Conservation (phyloP, 2,329 filamentous ascomycete species). For the Penicillium frequentans region DNA sequence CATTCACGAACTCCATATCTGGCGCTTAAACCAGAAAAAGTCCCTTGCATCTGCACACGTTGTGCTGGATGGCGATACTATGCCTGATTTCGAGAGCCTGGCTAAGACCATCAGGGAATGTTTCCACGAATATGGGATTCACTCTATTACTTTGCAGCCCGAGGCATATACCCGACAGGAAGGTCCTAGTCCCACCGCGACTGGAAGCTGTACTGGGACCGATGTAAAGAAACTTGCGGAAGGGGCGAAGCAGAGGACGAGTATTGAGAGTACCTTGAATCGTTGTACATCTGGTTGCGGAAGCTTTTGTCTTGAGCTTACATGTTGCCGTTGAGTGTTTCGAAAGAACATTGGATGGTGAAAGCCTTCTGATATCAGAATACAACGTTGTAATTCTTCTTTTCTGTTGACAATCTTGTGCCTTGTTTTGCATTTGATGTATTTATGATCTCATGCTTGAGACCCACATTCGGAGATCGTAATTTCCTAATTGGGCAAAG, state of each 20-base stretch:
- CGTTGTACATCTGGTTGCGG: slow-evolving; percentile 5
- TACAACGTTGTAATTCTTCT: too few relatives aligned
- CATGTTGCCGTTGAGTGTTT: slow-evolving; percentile 2
- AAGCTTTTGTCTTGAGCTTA: slow-evolving; percentile 5
- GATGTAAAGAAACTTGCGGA: neutral
- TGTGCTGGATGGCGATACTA: slow-evolving; percentile 1
- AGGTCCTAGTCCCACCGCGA: neutral
- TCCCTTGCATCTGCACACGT: slow-evolving; percentile 10
- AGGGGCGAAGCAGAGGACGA: neutral
- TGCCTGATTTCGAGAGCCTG: slow-evolving; percentile 3
- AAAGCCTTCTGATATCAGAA: too few relatives aligned
- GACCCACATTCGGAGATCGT: neutral
- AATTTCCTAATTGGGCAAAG: neutral
- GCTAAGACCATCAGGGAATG: slow-evolving; percentile 12
- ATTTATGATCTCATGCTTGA: neutral
- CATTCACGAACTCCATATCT: slow-evolving; percentile 14
- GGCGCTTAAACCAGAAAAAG: slow-evolving; percentile 6
- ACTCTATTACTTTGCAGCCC: slow-evolving; percentile 14
- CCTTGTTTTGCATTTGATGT: neutral
- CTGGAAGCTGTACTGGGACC: neutral
- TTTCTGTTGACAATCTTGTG: neutral
- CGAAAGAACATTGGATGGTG: neutral
- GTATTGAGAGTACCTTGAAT: neutral
- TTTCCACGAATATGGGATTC: slow-evolving; percentile 13
- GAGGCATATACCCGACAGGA: neutral